phyloP scores from a whole-genome alignment of 23 red algal genomes.

The Chondrus crispus region DNA sequence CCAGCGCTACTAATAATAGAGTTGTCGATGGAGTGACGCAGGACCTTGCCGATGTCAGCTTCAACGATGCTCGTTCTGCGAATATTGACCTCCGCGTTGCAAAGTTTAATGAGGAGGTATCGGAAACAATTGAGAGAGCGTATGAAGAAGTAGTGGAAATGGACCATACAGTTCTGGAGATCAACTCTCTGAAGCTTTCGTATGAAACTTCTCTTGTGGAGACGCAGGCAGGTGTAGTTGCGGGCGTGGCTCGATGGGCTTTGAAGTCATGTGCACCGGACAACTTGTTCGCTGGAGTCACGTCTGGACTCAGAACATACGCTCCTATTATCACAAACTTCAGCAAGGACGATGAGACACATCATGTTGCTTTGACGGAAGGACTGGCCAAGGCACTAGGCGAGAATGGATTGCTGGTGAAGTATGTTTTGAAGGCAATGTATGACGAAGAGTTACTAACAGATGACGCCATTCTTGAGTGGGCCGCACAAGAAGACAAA shows the following conservation, averaged over 20 bases:
- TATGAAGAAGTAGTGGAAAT: constrained; percentile 51
- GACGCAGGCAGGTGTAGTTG: not conserved
- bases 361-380: not conserved
- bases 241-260: constrained; percentile 9
- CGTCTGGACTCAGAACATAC: constrained; percentile 14
- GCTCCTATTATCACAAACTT: constrained; percentile 1
- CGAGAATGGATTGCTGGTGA: constrained; percentile 15
- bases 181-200: constrained; percentile 79
- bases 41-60: not conserved
- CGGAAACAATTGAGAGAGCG: constrained; percentile 68
- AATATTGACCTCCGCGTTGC: not conserved
- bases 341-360: not conserved
- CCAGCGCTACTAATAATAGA: not conserved
- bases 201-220: constrained; percentile 65
- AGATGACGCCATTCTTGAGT: constrained; percentile 47
- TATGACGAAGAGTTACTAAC: constrained; percentile 55
- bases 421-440: constrained; percentile 56
- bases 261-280: constrained; percentile 3
- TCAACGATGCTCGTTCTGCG: not conserved
- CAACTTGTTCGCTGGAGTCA: constrained; percentile 9
- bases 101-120: constrained; percentile 54
- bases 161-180: constrained; percentile 66
- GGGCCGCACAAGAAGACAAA: constrained; percentile 2
- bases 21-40: not conserved
- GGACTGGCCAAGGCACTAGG: not conserved